Conservation (phyloP, 164 flowering plant genomes). For the Buxus sempervirens region DNA sequence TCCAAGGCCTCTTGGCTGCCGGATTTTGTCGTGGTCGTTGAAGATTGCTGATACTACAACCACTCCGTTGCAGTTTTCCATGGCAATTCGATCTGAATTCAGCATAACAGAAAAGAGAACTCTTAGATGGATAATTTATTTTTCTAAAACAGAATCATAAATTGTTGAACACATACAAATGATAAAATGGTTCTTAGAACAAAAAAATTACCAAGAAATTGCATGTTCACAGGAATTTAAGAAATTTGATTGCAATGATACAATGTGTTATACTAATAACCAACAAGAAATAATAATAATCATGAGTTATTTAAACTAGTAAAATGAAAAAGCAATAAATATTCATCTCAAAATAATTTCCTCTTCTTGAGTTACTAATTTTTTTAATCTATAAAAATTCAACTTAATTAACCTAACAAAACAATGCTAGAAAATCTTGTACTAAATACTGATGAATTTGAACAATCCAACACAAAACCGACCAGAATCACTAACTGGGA, state of each 20-base stretch:
- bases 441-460: not conserved
- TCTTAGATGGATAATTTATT: not conserved
- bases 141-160: not conserved
- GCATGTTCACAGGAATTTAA: not conserved
- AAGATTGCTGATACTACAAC: conserved; percentile 88
- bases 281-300: too few species aligned
- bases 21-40: conserved; percentile 83
- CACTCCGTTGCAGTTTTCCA: conserved; percentile 69
- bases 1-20: conserved; percentile 84
- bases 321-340: too few species aligned
- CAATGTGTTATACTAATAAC: too few species aligned
- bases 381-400: too few species aligned
- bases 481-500: conserved; percentile 62
- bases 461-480: conserved; percentile 13
- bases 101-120: not conserved
- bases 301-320: too few species aligned
- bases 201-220: too few species aligned
- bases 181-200: not conserved
- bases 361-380: too few species aligned
- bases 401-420: too few species aligned
- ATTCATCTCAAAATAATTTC: too few species aligned
- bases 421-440: not conserved
- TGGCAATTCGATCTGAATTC: conserved; percentile 55
- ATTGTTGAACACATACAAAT: not conserved
- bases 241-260: too few species aligned